Base-by-base conservation (phyloP, 768 basidiomycete species). In the Lactifluus hygrophoroides region DNA sequence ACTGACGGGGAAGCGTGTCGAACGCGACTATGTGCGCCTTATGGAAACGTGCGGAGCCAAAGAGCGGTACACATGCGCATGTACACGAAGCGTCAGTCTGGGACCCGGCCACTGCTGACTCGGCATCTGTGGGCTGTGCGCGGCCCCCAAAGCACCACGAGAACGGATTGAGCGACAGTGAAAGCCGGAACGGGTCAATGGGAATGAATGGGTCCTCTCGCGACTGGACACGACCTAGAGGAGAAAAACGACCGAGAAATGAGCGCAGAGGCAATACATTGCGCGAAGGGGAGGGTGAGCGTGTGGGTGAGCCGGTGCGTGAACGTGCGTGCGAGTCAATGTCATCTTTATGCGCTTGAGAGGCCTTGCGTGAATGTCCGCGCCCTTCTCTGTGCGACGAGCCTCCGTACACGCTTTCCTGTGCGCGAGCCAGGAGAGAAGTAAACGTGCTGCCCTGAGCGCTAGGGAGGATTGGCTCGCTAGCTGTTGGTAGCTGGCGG, bases 251-350 rank as follows among this genome's bases (percentile, higher is more conserved):
- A 14, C 77, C 75, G 16, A 87, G 73, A 17, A 83, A 72, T 0
- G 50, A 35, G 10, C 84, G 79, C 0, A 86, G 70, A 0, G 87
- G 86, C 1, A 85, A 87, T 0, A 72, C 68, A 3, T 74, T 68
- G 37, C 78, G 74, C 11, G 76, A 76, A 44, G 70, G 75, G 8
- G 74, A 67, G 1, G 66, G 66, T 2, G 75, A 74, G 4, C 64
- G 56, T 19, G 66, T 58, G 16, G 71, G 67, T 0, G 73, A 69
- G 23, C 78, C 74, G 7, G 76, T 73, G 44, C 69, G 74, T 2
- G 75, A 66, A 2, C 62, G 51, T 13, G 68, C 61, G 16, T 69
- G 67, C 0, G 73, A 69, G n/a, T 69, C 70, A 3, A 60, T 53
- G n/a, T 63, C 65, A 8, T 45, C 65, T 55, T 65, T 68, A 57